Base-by-base conservation (phyloP, 441 rosid species). In the Populus hybrid region DNA sequence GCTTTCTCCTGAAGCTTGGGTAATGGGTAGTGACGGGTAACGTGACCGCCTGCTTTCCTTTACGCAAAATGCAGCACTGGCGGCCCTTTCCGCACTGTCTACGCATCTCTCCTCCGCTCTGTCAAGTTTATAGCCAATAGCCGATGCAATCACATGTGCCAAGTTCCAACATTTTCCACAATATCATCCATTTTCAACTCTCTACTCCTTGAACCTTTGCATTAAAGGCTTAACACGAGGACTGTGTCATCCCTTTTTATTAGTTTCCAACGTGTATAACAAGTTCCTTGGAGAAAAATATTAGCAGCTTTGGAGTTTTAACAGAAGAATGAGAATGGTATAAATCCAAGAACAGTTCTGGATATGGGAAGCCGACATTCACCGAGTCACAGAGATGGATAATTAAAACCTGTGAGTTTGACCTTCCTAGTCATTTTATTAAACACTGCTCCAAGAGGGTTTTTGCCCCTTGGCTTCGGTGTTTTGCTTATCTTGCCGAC, bases 41-140 rank as follows among this genome's bases (percentile, higher is more conserved):
- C 72, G 82, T 64, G 80, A 77, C 40, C 70, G 64, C 81, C 50
- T 80, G 82, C 71, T 74, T 69, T 81, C 30, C 87, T 85, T 77
- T 78, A 66, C 82, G 84, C 83, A 71, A 71, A 80, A 71, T 78
- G 75, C 87, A 82, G 74, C 87, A 81, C 79, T 78, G 78, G 77
- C 79, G 67, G 32, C 72, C 69, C 80, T 78, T 79, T 81, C 66
- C 77, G 68, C 50, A 1, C 61, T 38, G 65, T 36, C 59, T 67
- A 80, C 80, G 82, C 28, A 12, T 66, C 34, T 23, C 23, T 35
- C n/a, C 2, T 34, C 26, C 10, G n/a, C 4, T 18, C 1, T 1
- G 7, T 28, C 14, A 21, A 24, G 53, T 70, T 36, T 66, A 65
- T 61, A 76, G 70, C n/a, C 69, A 34, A 40, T 68, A 12, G 59